phyloP scores from a whole-genome alignment of 1,284 basidiomycete species.

The Naganishia sp. region DNA sequence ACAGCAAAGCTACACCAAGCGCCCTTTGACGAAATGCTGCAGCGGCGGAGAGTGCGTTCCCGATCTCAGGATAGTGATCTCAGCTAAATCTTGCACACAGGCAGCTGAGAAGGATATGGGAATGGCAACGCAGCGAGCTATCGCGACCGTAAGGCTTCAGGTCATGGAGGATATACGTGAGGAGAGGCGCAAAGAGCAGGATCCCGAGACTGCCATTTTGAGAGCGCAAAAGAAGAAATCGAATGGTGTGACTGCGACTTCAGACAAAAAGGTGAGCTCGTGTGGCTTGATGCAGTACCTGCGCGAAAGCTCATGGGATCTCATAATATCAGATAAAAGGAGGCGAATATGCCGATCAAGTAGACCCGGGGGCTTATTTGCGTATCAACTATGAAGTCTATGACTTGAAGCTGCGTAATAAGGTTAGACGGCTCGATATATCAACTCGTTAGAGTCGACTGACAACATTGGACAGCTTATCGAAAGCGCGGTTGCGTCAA shows the following conservation, averaged over 20 bases:
- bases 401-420: conserved; percentile 82
- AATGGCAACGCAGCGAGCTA: conserved; percentile 51
- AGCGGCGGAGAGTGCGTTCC: conserved; percentile 26
- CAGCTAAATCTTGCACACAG: conserved; percentile 6
- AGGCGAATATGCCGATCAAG: conserved; percentile 37
- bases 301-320: neutral
- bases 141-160: conserved; percentile 44
- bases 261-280: conserved; percentile 18
- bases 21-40: conserved; percentile 34
- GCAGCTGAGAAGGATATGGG: conserved; percentile 42
- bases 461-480: conserved; percentile 61
- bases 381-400: conserved; percentile 82
- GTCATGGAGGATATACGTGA: conserved; percentile 46
- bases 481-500: conserved; percentile 69
- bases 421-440: conserved; percentile 58
- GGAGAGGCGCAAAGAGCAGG: conserved; percentile 48
- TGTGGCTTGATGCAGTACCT: neutral
- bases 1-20: conserved; percentile 31
- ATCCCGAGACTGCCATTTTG: conserved; percentile 39
- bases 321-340: conserved; percentile 6
- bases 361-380: conserved; percentile 38
- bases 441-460: neutral
- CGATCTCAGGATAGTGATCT: neutral
- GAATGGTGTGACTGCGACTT: conserved; percentile 28
- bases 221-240: conserved; percentile 39